Evolutionary conservation across 1,139 yeast genomes (phyloP).

Genomic region (Groenewaldozyma auringiensis): DNA sequence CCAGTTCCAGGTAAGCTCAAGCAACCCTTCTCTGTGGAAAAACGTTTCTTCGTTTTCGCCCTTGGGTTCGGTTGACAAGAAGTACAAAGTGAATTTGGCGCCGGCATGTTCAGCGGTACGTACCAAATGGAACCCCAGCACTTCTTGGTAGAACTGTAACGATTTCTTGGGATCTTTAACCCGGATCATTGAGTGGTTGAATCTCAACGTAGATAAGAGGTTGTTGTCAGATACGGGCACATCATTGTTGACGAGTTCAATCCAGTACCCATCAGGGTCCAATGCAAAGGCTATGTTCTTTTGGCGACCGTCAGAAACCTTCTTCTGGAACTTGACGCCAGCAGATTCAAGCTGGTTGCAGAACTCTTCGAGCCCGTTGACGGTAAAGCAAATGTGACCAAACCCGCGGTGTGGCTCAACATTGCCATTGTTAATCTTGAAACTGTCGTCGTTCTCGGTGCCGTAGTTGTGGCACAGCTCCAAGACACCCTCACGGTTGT

Average conservation of each 20-base stretch:
- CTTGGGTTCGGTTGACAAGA: slow-evolving; percentile 54
- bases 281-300: slow-evolving; percentile 86
- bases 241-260: slow-evolving; percentile 72
- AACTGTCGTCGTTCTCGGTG: slow-evolving; percentile 52
- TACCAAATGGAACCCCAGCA: slow-evolving; percentile 71
- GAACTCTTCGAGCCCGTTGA: slow-evolving; percentile 61
- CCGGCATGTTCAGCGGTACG: slow-evolving; percentile 47
- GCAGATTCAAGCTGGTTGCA: slow-evolving; percentile 47
- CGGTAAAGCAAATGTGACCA: slow-evolving; percentile 88
- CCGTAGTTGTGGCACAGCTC: slow-evolving; percentile 83
- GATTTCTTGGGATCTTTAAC: slow-evolving; percentile 77
- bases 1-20: slow-evolving; percentile 91
- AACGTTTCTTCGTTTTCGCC: slow-evolving; percentile 28
- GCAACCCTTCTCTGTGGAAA: slow-evolving; percentile 49
- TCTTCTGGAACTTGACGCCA: slow-evolving; percentile 75
- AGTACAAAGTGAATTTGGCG: slow-evolving; percentile 80
- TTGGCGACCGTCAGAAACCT: slow-evolving; percentile 81
- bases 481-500: slow-evolving; percentile 66
- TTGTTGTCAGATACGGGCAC: slow-evolving; percentile 25
- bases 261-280: slow-evolving; percentile 97
- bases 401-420: slow-evolving; percentile 79
- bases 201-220: slow-evolving; percentile 40
- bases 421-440: slow-evolving; percentile 70
- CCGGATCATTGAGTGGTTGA: slow-evolving; percentile 92
- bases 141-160: slow-evolving; percentile 65